phyloP scores from a whole-genome alignment of 805 yeast genomes.

The Yarrowia sp. region DNA sequence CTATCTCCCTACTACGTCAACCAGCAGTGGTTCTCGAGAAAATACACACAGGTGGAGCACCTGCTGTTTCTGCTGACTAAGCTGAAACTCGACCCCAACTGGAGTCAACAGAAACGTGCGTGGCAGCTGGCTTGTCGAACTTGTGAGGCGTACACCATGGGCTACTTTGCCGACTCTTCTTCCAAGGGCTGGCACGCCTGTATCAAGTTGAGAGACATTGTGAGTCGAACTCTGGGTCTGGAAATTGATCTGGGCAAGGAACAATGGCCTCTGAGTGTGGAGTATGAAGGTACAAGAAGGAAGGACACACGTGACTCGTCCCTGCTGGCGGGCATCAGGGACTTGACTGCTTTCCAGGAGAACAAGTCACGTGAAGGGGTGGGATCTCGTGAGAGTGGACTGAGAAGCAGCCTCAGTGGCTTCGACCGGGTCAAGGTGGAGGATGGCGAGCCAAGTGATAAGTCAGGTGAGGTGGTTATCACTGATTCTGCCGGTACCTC shows the following conservation, averaged over 20 bases:
- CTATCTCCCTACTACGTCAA: conserved; percentile 17
- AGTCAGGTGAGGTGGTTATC: neutral
- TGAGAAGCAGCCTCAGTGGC: neutral
- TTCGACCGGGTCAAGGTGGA: conserved; percentile 1
- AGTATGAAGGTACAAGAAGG: conserved; percentile 10
- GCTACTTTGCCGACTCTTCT: conserved; percentile 34
- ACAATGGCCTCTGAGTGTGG: conserved; percentile 16
- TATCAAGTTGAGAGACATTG: conserved; percentile 30
- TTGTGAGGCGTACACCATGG: conserved; percentile 34
- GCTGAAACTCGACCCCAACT: conserved; percentile 18
- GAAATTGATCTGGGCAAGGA: conserved; percentile 20
- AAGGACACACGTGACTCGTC: neutral
- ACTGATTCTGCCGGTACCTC: neutral
- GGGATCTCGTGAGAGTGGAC: neutral
- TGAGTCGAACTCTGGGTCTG: conserved; percentile 16
- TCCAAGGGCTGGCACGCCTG: conserved; percentile 37
- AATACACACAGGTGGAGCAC: conserved; percentile 29
- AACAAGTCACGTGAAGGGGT: neutral
- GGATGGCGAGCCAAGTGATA: neutral
- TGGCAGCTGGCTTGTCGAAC: conserved; percentile 34
- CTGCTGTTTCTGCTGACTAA: conserved; percentile 23
- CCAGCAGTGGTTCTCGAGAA: conserved; percentile 32
- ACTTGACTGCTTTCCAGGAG: neutral
- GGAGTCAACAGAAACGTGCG: conserved; percentile 28
- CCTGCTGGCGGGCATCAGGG: neutral